Base-by-base conservation (phyloP, 2,329 filamentous ascomycete genomes). In the Elsinoe perseae region DNA sequence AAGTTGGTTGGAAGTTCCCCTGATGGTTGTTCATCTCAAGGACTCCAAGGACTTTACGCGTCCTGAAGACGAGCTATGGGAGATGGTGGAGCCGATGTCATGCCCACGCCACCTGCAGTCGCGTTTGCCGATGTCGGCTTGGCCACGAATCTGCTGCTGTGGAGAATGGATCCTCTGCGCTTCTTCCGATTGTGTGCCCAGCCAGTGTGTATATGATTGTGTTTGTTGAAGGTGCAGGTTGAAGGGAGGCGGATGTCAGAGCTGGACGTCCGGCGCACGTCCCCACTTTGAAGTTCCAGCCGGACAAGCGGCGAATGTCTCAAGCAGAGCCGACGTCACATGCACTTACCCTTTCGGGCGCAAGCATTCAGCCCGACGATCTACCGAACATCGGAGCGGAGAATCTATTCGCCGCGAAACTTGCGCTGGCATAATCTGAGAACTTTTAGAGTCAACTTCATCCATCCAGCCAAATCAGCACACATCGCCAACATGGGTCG, bases 401-500 rank as follows among this genome's bases (percentile, higher is more conserved):
- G 16, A 14, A 52, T 32, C 48, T 38, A 25, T 52, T 52, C 48
- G 10, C 48, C 48, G 48, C 4, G 14, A 21, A 38, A 12, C n/a
- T 25, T 16, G 18, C 48, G 48, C 48, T 38, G 38, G 32, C 48
- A 32, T n/a, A n/a, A n/a, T n/a, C 48, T 28, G 30, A 34, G 28
- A 52, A 56, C 28, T 52, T 56, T 52, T 27, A 12, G 5, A 8
- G 20, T 52, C 36, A 20, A 52, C 43, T 56, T 54, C 23, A 20
- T 30, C 20, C 6, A 14, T 16, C 30, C 25, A 40, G 16, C 9
- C 18, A 30, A 50, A 27, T 56, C 61, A 53, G 60, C 62, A 69
- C 53, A 64, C 65, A 72, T 69, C 72, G 73, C 68, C 68, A 84
- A 73, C 69, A 85, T 85, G 81, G 80, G 78, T 73, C 79, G 81